Conservation (phyloP, 75 land plant species). For the Pseudotsuga menziesii region DNA sequence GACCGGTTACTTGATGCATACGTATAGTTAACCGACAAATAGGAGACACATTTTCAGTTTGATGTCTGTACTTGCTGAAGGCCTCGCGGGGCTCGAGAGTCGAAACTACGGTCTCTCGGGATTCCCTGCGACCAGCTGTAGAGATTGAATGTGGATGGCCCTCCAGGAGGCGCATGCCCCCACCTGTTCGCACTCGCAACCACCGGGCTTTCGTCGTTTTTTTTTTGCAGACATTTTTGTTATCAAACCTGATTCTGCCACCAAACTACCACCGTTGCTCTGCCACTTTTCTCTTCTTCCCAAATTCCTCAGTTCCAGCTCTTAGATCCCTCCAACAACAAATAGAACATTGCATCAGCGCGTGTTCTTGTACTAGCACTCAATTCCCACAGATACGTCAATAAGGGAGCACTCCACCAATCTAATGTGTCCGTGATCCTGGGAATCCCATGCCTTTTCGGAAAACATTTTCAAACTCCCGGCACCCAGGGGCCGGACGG, state of each 20-base stretch:
- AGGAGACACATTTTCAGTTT: too few relatives aligned
- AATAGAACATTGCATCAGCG: background rate
- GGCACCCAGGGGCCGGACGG: too few relatives aligned
- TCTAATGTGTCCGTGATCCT: background rate
- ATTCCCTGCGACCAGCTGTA: constrained; percentile 52
- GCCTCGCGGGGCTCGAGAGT: too few relatives aligned
- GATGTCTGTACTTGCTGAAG: too few relatives aligned
- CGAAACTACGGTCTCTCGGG: too few relatives aligned
- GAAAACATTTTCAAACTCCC: background rate
- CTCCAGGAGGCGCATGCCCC: constrained; percentile 32
- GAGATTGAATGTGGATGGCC: constrained; percentile 41
- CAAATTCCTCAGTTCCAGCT: background rate
- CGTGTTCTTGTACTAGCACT: background rate
- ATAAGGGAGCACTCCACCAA: background rate
- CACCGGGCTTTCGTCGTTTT: background rate
- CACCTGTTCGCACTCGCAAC: constrained; percentile 7
- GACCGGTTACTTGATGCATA: too few relatives aligned
- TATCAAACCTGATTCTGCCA: too few relatives aligned
- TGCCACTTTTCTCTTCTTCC: background rate
- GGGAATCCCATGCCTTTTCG: background rate
- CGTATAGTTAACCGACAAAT: too few relatives aligned
- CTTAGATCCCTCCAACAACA: background rate
- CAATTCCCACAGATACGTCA: too few relatives aligned
- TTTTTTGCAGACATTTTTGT: background rate
- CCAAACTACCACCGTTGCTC: background rate